Conservation (phyloP, 768 basidiomycete genomes). For the Lentinula boryana region DNA sequence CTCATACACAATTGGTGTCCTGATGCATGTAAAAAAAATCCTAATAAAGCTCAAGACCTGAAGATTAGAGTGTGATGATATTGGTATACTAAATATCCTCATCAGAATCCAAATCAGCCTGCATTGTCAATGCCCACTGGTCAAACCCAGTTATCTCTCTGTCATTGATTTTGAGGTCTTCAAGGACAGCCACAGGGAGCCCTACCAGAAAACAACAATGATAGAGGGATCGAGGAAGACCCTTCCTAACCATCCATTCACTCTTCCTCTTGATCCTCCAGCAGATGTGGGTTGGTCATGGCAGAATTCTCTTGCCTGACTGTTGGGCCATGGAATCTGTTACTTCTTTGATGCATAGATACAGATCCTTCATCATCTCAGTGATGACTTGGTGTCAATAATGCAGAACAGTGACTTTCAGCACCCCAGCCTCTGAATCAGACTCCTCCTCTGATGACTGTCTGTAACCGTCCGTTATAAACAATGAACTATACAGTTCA, state of each 20-base stretch:
- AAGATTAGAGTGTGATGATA: too few species aligned
- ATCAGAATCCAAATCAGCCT: neutral
- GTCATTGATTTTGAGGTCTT: neutral
- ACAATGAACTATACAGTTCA: too few species aligned
- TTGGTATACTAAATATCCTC: neutral
- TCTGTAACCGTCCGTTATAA: too few species aligned
- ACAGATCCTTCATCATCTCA: too few species aligned
- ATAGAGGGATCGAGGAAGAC: neutral
- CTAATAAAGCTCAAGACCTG: too few species aligned
- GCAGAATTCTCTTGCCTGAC: neutral
- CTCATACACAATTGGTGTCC: too few species aligned
- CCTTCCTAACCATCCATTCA: neutral
- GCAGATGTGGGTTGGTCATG: neutral
- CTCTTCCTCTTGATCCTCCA: neutral
- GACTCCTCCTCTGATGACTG: neutral
- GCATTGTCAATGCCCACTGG: neutral
- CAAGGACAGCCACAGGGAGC: neutral
- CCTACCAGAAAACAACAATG: neutral
- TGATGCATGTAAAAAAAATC: too few species aligned
- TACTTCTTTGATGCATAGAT: too few species aligned
- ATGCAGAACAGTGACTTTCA: too few species aligned
- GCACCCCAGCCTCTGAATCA: neutral
- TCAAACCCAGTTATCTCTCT: neutral
- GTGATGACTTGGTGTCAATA: too few species aligned
- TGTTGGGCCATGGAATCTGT: too few species aligned